Evolutionary conservation across 2,329 filamentous ascomycete genomes (phyloP), one percentile per base, ranked within the genome.

Genomic region (Cordyceps fumosorosea): DNA sequence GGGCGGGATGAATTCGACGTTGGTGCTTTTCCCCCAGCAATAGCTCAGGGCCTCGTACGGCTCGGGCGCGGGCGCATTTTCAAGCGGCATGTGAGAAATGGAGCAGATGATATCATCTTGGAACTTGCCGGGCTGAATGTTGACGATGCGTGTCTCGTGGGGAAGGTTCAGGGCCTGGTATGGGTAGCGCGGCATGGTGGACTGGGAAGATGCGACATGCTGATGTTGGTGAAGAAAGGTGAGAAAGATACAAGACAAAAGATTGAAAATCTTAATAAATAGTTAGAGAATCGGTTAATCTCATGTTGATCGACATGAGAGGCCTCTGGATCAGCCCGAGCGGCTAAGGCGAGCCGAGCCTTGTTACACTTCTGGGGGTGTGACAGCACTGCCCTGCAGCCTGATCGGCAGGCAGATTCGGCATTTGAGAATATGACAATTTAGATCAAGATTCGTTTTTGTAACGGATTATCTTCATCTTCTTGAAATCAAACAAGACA

Each of bases 81-180:
- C 22, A n/a, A 45, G 34, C 4, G n/a, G 10, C 34, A 56, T 56
- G 26, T 44, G 53, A 5, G n/a, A 16, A 7, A 59, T 16, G 2
- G 56, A 59, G 18, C 64, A 64, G 34, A 22, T 12, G 16, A 65
- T 14, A 0, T 52, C 37, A 11, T 65, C 63, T 2, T 51, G 26
- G 14, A 61, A 63, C 0, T 57, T 56, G 5, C 64, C 63, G 3
- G 64, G 57, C 3, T 58, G 24, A 10, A 65, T 53, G 3, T 18
- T 50, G 29, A 64, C 60, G 10, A 65, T 34, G 16, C 64, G 55
- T 32, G 60, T 65, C 37, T 65, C 63, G 37, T 54, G 16, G 1
- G 63, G 64, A 24, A 64, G 59, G 20, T 60, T 20, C 2, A 64
- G 48, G 1, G 56, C 5, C 7, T 37, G 52, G 24, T 64, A 65